Percentiles rank a stretch among this genome's conserved stretches.
phyloP scores from a whole-genome alignment of 495 filamentous ascomycete species.

The Entonaema liquescens region DNA sequence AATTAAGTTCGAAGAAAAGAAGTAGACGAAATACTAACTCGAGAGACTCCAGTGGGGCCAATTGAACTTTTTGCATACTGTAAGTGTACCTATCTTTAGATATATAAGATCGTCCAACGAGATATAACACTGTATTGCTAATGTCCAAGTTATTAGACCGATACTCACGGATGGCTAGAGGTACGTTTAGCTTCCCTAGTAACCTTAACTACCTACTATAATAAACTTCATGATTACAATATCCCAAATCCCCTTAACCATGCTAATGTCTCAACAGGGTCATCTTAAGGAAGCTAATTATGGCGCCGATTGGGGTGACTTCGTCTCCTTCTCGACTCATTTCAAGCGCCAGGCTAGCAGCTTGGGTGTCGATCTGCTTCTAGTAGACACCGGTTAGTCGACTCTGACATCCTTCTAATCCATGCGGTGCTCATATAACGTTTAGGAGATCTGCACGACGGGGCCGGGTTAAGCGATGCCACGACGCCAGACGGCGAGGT shows the following conservation, averaged over 20 bases:
- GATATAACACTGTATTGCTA: background rate
- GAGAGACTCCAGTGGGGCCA: constrained; percentile 68
- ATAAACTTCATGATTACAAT: too few species aligned
- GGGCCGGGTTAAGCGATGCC: constrained; percentile 82
- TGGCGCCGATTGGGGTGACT: constrained; percentile 89
- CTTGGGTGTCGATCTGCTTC: constrained; percentile 72
- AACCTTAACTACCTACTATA: too few species aligned
- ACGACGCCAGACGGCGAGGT: constrained; percentile 79
- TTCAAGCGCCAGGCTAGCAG: constrained; percentile 73
- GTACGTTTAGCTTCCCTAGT: too few species aligned
- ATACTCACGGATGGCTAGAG: constrained; percentile 85
- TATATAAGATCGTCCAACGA: background rate
- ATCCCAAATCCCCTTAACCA: background rate
- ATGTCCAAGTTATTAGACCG: constrained; percentile 42
- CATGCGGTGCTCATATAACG: background rate
- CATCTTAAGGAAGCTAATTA: constrained; percentile 82
- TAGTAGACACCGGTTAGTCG: constrained; percentile 76
- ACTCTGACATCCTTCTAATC: constrained; percentile 58
- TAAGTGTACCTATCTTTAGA: constrained; percentile 27
- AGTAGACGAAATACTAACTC: background rate
- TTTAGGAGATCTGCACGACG: constrained; percentile 65
- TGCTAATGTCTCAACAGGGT: constrained; percentile 47
- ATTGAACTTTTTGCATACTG: constrained; percentile 84
- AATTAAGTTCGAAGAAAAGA: background rate
- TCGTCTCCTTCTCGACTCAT: constrained; percentile 78